Evolutionary conservation across 2,329 filamentous ascomycete genomes (phyloP).

Genomic region (Penicillium palitans): DNA sequence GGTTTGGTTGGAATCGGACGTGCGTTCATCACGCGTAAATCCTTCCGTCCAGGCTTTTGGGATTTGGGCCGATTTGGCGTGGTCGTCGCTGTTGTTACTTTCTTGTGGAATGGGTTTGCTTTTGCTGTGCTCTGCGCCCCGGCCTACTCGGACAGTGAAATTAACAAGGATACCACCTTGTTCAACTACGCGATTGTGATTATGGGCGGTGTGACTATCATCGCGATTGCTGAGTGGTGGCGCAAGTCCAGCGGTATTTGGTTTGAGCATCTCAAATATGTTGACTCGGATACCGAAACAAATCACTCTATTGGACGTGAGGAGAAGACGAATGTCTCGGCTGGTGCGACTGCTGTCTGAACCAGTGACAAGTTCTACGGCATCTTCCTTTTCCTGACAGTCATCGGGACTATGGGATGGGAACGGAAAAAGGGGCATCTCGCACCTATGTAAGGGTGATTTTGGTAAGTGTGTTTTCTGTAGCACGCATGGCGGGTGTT

Average conservation of each 20-base stretch:
- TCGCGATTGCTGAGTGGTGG: slow-evolving; percentile 25
- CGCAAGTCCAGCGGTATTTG: slow-evolving; percentile 24
- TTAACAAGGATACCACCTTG: slow-evolving; percentile 23
- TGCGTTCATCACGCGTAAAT: slow-evolving; percentile 45
- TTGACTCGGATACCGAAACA: slow-evolving; percentile 13
- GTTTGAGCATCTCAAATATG: slow-evolving; percentile 23
- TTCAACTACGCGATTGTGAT: slow-evolving; percentile 46
- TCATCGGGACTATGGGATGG: neutral
- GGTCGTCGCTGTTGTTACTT: slow-evolving; percentile 45
- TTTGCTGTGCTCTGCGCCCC: slow-evolving; percentile 48
- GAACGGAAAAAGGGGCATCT: neutral
- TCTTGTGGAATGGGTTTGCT: slow-evolving; percentile 50
- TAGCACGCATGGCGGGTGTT: slow-evolving; percentile 30
- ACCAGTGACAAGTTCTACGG: neutral
- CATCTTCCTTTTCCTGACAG: neutral
- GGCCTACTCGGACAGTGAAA: slow-evolving; percentile 31
- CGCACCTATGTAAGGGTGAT: neutral
- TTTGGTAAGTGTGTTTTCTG: slow-evolving; percentile 18
- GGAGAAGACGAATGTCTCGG: neutral
- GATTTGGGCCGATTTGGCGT: slow-evolving; percentile 45
- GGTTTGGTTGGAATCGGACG: slow-evolving; percentile 48
- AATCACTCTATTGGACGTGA: slow-evolving; percentile 7
- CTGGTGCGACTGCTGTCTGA: slow-evolving; percentile 9
- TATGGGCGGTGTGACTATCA: slow-evolving; percentile 43
- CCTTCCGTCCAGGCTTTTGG: slow-evolving; percentile 48